phyloP scores from a whole-genome alignment of 495 filamentous ascomycete species.

The Neurospora sp. region DNA sequence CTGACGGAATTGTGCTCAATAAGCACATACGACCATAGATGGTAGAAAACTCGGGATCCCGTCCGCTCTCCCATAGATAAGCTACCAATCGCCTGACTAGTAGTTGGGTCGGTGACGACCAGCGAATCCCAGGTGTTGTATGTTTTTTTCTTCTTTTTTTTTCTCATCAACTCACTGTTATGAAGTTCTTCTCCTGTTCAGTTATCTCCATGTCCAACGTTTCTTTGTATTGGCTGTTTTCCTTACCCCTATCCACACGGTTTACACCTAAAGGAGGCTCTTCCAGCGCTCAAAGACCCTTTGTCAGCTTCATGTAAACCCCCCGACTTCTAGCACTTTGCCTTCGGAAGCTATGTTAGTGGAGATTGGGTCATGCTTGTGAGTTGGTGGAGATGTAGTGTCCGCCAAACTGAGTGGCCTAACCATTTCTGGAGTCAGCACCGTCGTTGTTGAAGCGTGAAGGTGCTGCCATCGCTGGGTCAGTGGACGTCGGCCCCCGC shows the following conservation, averaged over 20 bases:
- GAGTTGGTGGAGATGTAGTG: neutral
- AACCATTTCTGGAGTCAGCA: neutral
- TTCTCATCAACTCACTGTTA: no score
- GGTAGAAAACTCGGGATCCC: no score
- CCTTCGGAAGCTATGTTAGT: neutral
- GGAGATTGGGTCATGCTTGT: neutral
- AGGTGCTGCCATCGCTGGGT: neutral
- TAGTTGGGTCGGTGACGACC: constrained; percentile 41
- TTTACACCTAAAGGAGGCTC: neutral
- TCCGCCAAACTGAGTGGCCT: neutral
- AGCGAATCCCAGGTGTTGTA: constrained; percentile 20
- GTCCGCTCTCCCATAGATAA: no score
- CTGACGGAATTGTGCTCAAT: no score
- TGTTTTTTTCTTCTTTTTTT: neutral
- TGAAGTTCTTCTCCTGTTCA: no score
- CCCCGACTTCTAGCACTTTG: neutral
- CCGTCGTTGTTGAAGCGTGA: neutral
- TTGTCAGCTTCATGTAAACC: neutral
- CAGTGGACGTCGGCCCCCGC: no score
- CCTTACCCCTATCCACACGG: neutral
- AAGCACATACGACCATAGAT: no score
- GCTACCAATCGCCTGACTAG: constrained; percentile 17
- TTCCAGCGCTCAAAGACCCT: neutral
- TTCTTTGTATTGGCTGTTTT: no score
- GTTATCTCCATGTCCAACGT: no score